phyloP scores from a whole-genome alignment of 257 asterid species.

The Euphrasia confusa region DNA sequence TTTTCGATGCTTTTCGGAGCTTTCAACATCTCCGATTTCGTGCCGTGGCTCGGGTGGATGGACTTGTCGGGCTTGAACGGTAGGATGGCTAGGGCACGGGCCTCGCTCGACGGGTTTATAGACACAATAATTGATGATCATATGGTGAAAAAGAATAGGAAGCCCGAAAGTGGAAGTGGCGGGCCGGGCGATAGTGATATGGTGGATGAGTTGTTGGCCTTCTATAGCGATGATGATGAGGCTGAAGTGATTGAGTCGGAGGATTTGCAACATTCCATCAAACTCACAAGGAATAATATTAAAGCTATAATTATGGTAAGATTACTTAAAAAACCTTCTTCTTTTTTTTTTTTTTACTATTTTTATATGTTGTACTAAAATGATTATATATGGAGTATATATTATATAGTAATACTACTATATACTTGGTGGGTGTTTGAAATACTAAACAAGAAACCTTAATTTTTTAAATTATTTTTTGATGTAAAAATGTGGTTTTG shows the following conservation, averaged over 20 bases:
- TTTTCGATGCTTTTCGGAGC: constrained; percentile 75
- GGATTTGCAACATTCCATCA: constrained; percentile 51
- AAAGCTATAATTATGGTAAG: constrained; percentile 88
- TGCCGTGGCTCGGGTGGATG: constrained; percentile 54
- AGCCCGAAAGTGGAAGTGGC: background rate
- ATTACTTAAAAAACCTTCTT: no score
- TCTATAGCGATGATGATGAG: constrained; percentile 51
- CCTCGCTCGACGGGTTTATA: constrained; percentile 67
- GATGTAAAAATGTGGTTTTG: no score
- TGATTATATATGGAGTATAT: no score
- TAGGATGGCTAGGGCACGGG: constrained; percentile 58
- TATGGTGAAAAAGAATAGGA: constrained; percentile 30
- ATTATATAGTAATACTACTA: no score
- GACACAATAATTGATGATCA: constrained; percentile 67
- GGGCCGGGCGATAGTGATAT: constrained; percentile 45
- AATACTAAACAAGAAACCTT: no score
- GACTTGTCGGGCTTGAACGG: constrained; percentile 54
- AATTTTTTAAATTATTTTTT: no score
- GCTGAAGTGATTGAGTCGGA: constrained; percentile 36
- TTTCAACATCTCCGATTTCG: constrained; percentile 63
- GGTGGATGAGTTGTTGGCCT: constrained; percentile 79
- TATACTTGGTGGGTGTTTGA: no score
- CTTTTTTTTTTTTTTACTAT: no score
- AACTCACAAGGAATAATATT: constrained; percentile 59
- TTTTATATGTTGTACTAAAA: no score